Evolutionary conservation across 2,329 filamentous ascomycete genomes (phyloP), one percentile per base, ranked within the genome.

Genomic region (Sphaerostilbella broomeana): DNA sequence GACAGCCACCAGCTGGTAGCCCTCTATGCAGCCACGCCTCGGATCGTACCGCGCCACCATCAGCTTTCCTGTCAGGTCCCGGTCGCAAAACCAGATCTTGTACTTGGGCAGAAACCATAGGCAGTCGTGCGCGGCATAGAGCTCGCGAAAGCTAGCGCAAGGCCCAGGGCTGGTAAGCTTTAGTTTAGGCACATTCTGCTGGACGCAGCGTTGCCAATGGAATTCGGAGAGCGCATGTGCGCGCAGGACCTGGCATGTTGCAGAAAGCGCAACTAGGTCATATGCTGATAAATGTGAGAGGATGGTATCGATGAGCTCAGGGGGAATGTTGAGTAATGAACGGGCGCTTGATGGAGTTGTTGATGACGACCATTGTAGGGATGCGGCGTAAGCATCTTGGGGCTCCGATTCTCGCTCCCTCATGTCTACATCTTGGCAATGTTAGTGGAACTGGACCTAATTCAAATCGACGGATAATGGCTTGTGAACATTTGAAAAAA

Each of bases 21-120:
- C 87, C 61, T 92, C 85, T 40, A 95, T 94, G 50, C 79, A 81
- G 12, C 81, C 84, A 29, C 77, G 70, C 4, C 75, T 64, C 31
- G 79, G 74, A 55, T 95, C 79, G 54, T 88, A 95, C 10, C 84
- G 79, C n/a, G 75, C 72, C 26, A 95, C 55, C 18, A 94, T 71
- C 28, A 95, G 61, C 55, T 83, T 84, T 0, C 89, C 89, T 2
- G 75, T 81, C 33, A 86, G 71, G 20, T 80, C 73, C 2, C 69
- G 72, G 59, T 95, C 86, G 43, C 79, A 76, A 54, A 95, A 90
- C 89, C 89, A 95, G 47, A 95, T 68, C 60, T 85, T 89, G 56
- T 85, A 70, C 36, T 75, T 78, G 0, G 85, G 72, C 1, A 95
- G 68, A 53, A 94, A 95, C 89, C 89, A 95, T 51, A 81, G 78